Evolutionary conservation across 2,329 filamentous ascomycete species (phyloP).

Genomic region (Penicillium digitatum): DNA sequence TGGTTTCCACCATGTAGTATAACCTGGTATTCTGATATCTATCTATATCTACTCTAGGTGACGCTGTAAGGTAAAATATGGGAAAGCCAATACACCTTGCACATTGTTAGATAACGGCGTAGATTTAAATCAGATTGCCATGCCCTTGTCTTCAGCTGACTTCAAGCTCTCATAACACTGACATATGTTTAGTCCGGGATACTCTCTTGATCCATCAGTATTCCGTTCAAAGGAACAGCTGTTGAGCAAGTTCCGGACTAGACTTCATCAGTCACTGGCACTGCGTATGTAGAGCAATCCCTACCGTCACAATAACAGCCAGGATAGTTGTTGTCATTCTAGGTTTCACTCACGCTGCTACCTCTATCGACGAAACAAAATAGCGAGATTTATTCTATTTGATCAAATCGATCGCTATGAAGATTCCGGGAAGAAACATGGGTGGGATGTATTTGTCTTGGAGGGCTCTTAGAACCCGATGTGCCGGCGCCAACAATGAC

Average conservation of each 20-base stretch:
- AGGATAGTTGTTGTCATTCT: slow-evolving; percentile 52
- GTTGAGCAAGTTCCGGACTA: slow-evolving; percentile 54
- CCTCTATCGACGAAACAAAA: slow-evolving; percentile 22
- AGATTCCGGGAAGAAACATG: slow-evolving; percentile 42
- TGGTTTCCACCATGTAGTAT: no score
- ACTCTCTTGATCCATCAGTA: slow-evolving; percentile 55
- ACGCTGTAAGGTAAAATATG: no score
- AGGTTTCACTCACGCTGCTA: slow-evolving; percentile 21
- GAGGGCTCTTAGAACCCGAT: slow-evolving; percentile 38
- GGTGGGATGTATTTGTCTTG: neutral
- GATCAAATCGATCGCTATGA: slow-evolving; percentile 56
- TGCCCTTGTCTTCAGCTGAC: no score
- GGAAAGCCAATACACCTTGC: no score
- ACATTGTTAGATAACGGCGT: no score
- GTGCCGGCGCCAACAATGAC: slow-evolving; percentile 57
- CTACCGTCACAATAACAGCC: slow-evolving; percentile 53
- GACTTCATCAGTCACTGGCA: neutral
- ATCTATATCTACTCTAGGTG: no score
- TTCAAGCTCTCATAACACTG: slow-evolving; percentile 3
- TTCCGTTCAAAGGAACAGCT: slow-evolving; percentile 61
- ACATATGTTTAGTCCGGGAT: slow-evolving; percentile 58
- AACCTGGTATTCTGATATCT: no score
- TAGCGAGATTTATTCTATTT: slow-evolving; percentile 27
- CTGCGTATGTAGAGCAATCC: neutral
- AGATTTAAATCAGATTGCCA: no score